A percentile compares a stretch with the other conserved stretches of the same genome.
Conservation (phyloP, 139 green algal genomes). For the Eudorina sp. region DNA sequence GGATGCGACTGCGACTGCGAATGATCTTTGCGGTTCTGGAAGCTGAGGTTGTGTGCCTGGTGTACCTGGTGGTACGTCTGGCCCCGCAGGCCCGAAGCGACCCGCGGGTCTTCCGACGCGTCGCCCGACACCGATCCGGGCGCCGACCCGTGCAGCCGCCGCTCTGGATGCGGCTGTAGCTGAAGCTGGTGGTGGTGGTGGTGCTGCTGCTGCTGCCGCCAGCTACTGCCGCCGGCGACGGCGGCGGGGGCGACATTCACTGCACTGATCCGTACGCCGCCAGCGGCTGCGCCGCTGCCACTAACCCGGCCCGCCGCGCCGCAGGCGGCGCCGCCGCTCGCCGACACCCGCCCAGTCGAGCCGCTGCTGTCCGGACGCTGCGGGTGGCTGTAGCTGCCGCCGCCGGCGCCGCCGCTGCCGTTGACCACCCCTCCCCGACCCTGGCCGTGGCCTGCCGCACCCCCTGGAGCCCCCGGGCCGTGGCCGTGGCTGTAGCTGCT, state of each 20-base stretch:
- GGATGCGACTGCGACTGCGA: background rate
- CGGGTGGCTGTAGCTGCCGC: too few species aligned
- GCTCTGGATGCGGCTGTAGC: too few species aligned
- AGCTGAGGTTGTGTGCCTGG: background rate
- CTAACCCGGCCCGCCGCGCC: background rate
- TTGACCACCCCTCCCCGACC: background rate
- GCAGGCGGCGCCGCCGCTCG: background rate
- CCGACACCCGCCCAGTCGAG: too few species aligned
- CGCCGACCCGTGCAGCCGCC: background rate
- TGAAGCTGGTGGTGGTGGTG: background rate
- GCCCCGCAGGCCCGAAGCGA: background rate
- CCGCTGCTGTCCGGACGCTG: too few species aligned
- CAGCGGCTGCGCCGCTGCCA: background rate
- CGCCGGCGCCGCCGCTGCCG: background rate
- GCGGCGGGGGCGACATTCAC: background rate
- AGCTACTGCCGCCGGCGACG: background rate
- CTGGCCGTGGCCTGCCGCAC: too few species aligned
- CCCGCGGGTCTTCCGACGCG: background rate
- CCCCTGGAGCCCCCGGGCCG: too few species aligned
- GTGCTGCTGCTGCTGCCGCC: background rate
- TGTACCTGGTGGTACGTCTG: background rate
- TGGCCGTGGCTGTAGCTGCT: too few species aligned
- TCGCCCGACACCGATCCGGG: background rate
- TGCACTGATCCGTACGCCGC: too few species aligned
- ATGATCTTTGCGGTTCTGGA: too few species aligned